These are phyloP conservation scores for Naematelia aurantialba DNA, from an alignment of 768 basidiomycete species.

Conservation along the genomic window DNA sequence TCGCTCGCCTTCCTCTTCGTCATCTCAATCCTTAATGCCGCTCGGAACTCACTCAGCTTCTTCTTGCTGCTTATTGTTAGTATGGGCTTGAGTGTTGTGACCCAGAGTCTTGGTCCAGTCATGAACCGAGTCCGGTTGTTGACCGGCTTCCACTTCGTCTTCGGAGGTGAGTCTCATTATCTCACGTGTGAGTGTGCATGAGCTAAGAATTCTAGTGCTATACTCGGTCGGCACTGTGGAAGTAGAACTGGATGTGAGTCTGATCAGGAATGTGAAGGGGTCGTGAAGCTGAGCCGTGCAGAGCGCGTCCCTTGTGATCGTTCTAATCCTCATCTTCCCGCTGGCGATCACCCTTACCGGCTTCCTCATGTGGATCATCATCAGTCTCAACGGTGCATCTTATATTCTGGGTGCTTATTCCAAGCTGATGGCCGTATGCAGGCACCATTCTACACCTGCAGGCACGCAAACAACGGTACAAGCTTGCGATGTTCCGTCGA, in stretches of 20 bases:
- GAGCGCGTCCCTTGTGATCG: conserved; percentile 72
- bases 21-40: conserved; percentile 87
- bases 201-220: conserved; percentile 58
- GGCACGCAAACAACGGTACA: conserved; percentile 79
- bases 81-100: conserved; percentile 85
- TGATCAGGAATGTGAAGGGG: neutral
- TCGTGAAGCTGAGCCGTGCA: conserved; percentile 4
- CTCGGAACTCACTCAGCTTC: conserved; percentile 84
- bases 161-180: conserved; percentile 70
- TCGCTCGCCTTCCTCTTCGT: conserved; percentile 84
- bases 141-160: conserved; percentile 80
- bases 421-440: conserved; percentile 40
- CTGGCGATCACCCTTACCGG: conserved; percentile 91
- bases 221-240: conserved; percentile 95
- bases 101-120: conserved; percentile 75
- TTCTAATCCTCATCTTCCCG: conserved; percentile 87
- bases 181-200: neutral
- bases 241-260: conserved; percentile 70
- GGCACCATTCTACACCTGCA: conserved; percentile 84
- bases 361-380: conserved; percentile 94
- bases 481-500: conserved; percentile 80
- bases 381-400: conserved; percentile 70
- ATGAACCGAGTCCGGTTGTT: conserved; percentile 81
- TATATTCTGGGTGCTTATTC: neutral
- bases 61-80: conserved; percentile 91